Evolutionary conservation across 2,329 filamentous ascomycete species (phyloP).

Genomic region (Cladosporium sp.): DNA sequence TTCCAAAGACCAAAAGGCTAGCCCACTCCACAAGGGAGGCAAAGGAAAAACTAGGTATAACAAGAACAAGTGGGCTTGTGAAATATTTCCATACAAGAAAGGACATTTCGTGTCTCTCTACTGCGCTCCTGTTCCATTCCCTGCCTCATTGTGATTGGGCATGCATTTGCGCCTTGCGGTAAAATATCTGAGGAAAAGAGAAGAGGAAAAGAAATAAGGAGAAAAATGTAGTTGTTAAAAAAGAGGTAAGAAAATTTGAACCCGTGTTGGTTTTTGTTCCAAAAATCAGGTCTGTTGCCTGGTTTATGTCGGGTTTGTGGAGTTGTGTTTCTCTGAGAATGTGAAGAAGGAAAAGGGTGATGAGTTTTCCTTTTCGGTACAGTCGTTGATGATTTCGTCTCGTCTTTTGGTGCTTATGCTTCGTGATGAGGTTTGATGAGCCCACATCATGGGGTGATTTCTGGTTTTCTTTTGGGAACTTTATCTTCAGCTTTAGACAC

Average conservation of each 20-base stretch:
- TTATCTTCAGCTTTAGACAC: constrained; percentile 12
- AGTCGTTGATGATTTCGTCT: constrained; percentile 20
- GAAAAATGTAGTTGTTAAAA: too few relatives aligned
- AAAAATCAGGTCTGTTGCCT: neutral
- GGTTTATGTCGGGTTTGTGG: neutral
- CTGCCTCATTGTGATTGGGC: neutral
- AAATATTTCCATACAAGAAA: neutral
- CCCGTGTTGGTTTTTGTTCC: neutral
- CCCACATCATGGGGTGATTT: neutral
- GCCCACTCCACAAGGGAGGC: neutral
- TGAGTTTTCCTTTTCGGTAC: constrained; percentile 15
- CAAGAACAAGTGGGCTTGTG: neutral
- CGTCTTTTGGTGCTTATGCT: constrained; percentile 13
- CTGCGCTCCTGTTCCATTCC: neutral
- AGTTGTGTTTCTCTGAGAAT: neutral
- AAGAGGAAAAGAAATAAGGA: neutral
- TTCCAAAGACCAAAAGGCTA: neutral
- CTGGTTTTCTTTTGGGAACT: constrained; percentile 6
- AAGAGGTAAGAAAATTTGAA: neutral
- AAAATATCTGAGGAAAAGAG: neutral
- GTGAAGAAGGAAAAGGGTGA: constrained; percentile 14
- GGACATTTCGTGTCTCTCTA: neutral
- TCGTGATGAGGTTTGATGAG: neutral
- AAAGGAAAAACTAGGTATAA: neutral
- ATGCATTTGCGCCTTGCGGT: neutral